Evolutionary conservation across 2,329 filamentous ascomycete genomes (phyloP).

Genomic region (Purpureocillium takamizusanense): DNA sequence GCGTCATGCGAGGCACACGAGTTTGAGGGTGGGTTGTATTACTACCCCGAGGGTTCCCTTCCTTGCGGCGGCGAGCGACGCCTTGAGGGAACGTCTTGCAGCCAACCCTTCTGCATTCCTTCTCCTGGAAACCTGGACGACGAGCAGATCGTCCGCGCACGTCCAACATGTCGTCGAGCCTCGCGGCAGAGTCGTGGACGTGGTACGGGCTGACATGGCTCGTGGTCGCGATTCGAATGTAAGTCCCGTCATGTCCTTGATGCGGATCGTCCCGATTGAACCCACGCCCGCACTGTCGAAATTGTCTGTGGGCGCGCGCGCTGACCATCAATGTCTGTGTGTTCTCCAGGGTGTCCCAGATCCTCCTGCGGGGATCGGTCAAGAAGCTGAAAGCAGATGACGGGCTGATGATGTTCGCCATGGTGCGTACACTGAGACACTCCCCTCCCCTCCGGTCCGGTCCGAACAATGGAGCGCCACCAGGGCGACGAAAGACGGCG

Average conservation of each 20-base stretch:
- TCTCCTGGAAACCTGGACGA: too few relatives aligned
- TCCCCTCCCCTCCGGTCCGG: not conserved
- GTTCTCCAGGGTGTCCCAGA: constrained; percentile 24
- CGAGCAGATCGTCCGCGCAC: not conserved
- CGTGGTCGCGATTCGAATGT: constrained; percentile 31
- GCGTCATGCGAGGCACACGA: too few relatives aligned
- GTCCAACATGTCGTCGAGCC: constrained; percentile 18
- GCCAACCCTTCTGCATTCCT: too few relatives aligned
- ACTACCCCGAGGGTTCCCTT: too few relatives aligned
- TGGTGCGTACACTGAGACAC: constrained; percentile 25
- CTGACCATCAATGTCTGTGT: not conserved
- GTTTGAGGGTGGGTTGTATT: too few relatives aligned
- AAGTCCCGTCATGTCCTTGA: constrained; percentile 14
- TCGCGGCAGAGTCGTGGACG: constrained; percentile 31
- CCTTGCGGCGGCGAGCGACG: too few relatives aligned
- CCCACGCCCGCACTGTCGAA: too few relatives aligned
- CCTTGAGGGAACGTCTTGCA: too few relatives aligned
- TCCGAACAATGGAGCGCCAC: too few relatives aligned
- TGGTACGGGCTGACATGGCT: constrained; percentile 33
- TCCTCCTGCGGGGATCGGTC: constrained; percentile 31
- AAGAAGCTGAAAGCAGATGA: constrained; percentile 45
- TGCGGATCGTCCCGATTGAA: too few relatives aligned
- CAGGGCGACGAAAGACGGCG: too few relatives aligned
- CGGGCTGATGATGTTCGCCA: constrained; percentile 43
- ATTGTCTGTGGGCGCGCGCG: not conserved